Percentiles rank a stretch among this genome's conserved stretches.
Conservation (phyloP, 257 asterid species). For the Nicotiana undulata region DNA sequence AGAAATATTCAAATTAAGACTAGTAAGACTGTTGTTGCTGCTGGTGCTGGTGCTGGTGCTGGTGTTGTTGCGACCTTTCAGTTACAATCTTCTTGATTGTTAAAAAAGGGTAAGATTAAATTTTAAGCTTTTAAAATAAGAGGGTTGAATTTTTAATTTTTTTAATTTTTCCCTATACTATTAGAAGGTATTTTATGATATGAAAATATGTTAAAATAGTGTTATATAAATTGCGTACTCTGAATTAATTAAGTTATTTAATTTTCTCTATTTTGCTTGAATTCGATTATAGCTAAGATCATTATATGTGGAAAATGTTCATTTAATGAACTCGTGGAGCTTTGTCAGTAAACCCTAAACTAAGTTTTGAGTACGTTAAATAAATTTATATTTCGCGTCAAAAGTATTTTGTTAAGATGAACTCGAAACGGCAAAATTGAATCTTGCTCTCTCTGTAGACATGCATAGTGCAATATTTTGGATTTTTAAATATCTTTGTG, state of each 20-base stretch:
- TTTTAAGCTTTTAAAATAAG: not conserved
- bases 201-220: not conserved
- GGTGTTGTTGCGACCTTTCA: not conserved
- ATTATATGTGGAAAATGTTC: not conserved
- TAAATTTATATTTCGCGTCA: too few relatives aligned
- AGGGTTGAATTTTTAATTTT: not conserved
- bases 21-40: not conserved
- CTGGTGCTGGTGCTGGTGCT: too few relatives aligned
- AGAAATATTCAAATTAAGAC: not conserved
- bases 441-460: not conserved
- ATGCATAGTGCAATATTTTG: not conserved
- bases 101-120: not conserved
- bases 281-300: not conserved
- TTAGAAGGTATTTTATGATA: not conserved
- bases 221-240: not conserved
- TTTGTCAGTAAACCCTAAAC: not conserved
- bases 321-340: not conserved
- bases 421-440: too few relatives aligned
- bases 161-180: not conserved
- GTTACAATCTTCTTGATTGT: not conserved
- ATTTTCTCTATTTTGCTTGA: not conserved
- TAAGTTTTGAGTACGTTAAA: not conserved
- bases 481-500: not conserved
- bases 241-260: not conserved
- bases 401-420: too few relatives aligned